A percentile compares a stretch with the other conserved stretches of the same genome.
Evolutionary conservation across 2,329 filamentous ascomycete genomes (phyloP).

Genomic region (Colletotrichum viniferum): DNA sequence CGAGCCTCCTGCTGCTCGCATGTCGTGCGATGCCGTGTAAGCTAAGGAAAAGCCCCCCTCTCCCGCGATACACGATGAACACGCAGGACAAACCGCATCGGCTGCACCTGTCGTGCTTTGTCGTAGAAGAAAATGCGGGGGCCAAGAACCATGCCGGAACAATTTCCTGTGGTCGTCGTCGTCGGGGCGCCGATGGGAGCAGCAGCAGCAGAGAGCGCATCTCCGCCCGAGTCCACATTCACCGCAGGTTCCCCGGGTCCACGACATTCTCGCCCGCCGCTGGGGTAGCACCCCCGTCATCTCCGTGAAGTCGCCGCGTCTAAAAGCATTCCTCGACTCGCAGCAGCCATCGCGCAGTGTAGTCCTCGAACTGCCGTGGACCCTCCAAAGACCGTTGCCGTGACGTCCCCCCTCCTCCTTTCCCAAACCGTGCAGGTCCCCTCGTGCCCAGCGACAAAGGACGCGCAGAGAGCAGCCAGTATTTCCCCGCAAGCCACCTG

Average conservation of each 20-base stretch:
- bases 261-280: background rate
- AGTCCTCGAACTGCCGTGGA: background rate
- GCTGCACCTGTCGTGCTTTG: background rate
- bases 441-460: background rate
- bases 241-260: background rate
- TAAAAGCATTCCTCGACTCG: background rate
- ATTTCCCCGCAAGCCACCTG: background rate
- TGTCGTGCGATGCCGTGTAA: background rate
- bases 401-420: background rate
- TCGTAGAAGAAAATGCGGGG: background rate
- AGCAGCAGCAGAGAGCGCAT: background rate
- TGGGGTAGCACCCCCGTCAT: background rate
- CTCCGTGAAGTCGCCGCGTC: background rate
- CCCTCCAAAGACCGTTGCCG: background rate
- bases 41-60: background rate
- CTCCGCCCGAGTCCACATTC: background rate
- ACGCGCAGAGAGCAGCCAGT: background rate
- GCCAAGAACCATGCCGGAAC: background rate
- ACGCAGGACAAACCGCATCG: background rate
- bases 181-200: background rate
- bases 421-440: background rate
- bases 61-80: background rate
- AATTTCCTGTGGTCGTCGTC: background rate
- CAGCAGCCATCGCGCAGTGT: background rate
- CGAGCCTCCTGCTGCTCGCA: background rate